These are phyloP conservation scores for Aspergillus nidulans DNA, from an alignment of 495 filamentous ascomycete species.

Conservation along the genomic window DNA sequence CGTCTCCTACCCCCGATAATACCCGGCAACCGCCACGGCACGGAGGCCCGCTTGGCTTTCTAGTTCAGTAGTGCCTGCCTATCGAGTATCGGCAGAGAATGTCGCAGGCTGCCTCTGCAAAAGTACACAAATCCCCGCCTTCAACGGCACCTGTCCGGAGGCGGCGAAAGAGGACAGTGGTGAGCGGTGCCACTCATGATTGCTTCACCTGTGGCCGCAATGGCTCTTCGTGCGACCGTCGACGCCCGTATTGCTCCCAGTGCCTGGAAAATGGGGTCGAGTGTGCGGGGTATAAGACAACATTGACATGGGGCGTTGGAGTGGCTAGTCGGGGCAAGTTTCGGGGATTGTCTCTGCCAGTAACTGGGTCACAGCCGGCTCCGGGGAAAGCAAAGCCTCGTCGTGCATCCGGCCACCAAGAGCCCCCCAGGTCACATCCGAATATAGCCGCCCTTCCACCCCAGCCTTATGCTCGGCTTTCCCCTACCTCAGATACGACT, in stretches of 20 bases:
- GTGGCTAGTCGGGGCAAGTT: constrained; percentile 96
- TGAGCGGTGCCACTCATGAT: constrained; percentile 87
- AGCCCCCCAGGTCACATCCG: not conserved
- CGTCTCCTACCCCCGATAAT: constrained; percentile 5
- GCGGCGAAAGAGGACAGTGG: constrained; percentile 80
- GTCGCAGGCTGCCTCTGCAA: constrained; percentile 25
- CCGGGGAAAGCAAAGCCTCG: constrained; percentile 13
- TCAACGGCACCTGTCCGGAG: constrained; percentile 53
- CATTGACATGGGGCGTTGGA: constrained; percentile 95
- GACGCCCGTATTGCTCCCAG: constrained; percentile 91
- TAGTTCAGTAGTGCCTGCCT: not conserved
- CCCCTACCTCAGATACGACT: not conserved
- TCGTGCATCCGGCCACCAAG: not conserved
- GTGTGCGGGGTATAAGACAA: constrained; percentile 96
- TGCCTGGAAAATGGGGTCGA: constrained; percentile 89
- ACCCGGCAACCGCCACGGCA: not conserved
- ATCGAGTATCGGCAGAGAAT: constrained; percentile 5
- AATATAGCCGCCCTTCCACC: not conserved
- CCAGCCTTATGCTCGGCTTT: not conserved
- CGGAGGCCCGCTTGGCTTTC: not conserved
- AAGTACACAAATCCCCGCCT: constrained; percentile 25
- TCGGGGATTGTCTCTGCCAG: constrained; percentile 78
- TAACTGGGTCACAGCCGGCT: constrained; percentile 43
- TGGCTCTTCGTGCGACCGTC: constrained; percentile 80
- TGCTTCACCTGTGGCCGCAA: constrained; percentile 90